These are phyloP conservation scores for Exserohilum rostratum DNA, from an alignment of 2,329 filamentous ascomycete genomes.

Conservation along the genomic window DNA sequence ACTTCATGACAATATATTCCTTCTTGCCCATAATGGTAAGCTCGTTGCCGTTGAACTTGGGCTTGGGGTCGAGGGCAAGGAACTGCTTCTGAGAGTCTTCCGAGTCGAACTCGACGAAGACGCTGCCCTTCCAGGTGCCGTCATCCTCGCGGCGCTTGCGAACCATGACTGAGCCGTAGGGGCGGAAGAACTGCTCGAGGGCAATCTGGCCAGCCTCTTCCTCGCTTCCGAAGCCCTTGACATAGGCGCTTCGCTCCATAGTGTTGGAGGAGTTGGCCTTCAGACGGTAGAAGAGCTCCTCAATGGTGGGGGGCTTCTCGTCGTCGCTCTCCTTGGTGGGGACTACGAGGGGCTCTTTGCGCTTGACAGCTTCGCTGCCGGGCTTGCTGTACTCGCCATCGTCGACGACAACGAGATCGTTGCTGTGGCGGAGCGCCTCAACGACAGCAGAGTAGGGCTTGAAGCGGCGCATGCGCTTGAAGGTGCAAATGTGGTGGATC, in stretches of 20 bases:
- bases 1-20: constrained; percentile 70
- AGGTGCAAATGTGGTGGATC: constrained; percentile 77
- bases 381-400: constrained; percentile 64
- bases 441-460: constrained; percentile 85
- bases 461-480: constrained; percentile 97
- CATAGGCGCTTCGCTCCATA: constrained; percentile 81
- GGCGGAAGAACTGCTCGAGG: constrained; percentile 87
- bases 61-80: constrained; percentile 77
- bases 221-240: constrained; percentile 91
- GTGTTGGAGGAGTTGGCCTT: constrained; percentile 65
- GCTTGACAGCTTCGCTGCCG: constrained; percentile 59
- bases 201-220: constrained; percentile 86
- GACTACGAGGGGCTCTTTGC: constrained; percentile 69
- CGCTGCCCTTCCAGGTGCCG: constrained; percentile 89
- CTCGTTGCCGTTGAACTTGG: constrained; percentile 80
- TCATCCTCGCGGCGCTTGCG: constrained; percentile 78
- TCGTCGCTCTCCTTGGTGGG: constrained; percentile 42
- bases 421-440: constrained; percentile 79
- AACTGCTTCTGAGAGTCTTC: constrained; percentile 83
- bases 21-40: constrained; percentile 86
- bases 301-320: constrained; percentile 24
- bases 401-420: constrained; percentile 74
- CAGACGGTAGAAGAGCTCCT: constrained; percentile 57
- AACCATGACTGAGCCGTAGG: constrained; percentile 78
- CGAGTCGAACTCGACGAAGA: constrained; percentile 89